phyloP scores from a whole-genome alignment of 1,284 basidiomycete species.

The Anthracocystis walkeri region DNA sequence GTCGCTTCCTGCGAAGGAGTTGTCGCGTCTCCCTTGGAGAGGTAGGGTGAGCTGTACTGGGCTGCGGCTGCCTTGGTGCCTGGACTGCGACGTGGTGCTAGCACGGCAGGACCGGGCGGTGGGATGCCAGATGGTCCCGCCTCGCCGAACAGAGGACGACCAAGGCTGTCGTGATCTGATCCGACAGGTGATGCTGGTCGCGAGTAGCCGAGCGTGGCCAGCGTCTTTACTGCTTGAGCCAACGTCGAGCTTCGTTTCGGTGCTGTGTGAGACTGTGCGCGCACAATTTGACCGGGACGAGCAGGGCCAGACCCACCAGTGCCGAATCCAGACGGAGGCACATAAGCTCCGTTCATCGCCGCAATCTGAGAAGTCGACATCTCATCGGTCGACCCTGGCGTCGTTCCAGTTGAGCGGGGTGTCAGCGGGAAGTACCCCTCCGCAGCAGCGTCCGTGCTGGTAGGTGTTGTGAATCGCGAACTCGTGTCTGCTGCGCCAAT shows the following conservation, averaged over 20 bases:
- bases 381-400: slow-evolving; percentile 67
- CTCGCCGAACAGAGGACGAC: slow-evolving; percentile 42
- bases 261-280: slow-evolving; percentile 71
- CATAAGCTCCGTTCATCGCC: slow-evolving; percentile 36
- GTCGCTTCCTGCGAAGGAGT: slow-evolving; percentile 25
- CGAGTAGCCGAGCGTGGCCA: slow-evolving; percentile 63
- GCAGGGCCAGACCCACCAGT: slow-evolving; percentile 47
- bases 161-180: slow-evolving; percentile 40
- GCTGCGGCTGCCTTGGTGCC: slow-evolving; percentile 37
- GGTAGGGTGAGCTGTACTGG: slow-evolving; percentile 51
- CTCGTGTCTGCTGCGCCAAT: slow-evolving; percentile 44
- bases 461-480: slow-evolving; percentile 61
- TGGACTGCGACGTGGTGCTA: slow-evolving; percentile 40
- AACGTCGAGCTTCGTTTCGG: slow-evolving; percentile 51
- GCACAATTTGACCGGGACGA: slow-evolving; percentile 23
- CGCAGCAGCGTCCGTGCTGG: slow-evolving; percentile 47
- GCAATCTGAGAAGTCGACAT: slow-evolving; percentile 48
- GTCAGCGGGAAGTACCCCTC: slow-evolving; percentile 72
- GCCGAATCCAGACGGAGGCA: slow-evolving; percentile 44
- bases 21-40: slow-evolving; percentile 14
- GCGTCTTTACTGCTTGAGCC: slow-evolving; percentile 60
- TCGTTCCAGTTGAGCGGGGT: slow-evolving; percentile 59
- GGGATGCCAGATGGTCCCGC: slow-evolving; percentile 46
- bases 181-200: slow-evolving; percentile 54
- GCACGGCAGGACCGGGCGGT: slow-evolving; percentile 45